A percentile compares a stretch with the other conserved stretches of the same genome.
Evolutionary conservation across 805 yeast genomes (phyloP).

Genomic region (Metschnikowia borealis): DNA sequence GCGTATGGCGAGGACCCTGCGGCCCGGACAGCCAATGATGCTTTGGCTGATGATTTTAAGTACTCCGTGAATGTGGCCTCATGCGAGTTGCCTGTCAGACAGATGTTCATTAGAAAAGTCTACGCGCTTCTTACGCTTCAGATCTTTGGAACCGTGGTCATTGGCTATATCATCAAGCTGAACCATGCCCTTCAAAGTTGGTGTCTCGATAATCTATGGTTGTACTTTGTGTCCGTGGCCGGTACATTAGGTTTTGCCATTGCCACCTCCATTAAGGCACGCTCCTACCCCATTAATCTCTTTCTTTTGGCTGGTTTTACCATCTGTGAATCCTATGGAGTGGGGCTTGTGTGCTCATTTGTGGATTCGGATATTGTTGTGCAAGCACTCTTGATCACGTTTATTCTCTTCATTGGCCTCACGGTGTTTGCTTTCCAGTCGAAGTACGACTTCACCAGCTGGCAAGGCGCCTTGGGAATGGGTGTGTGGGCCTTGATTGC

Average conservation of each 20-base stretch:
- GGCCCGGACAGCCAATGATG: conserved; percentile 14
- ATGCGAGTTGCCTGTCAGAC: conserved; percentile 72
- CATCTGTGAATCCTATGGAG: conserved; percentile 63
- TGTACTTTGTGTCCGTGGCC: conserved; percentile 50
- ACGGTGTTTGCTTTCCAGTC: conserved; percentile 74
- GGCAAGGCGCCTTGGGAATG: conserved; percentile 55
- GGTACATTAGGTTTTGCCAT: conserved; percentile 64
- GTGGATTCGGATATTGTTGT: conserved; percentile 61
- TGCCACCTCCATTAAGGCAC: conserved; percentile 59
- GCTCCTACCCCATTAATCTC: conserved; percentile 66
- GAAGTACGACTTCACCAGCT: conserved; percentile 66
- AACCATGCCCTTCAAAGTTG: conserved; percentile 46
- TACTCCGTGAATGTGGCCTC: conserved; percentile 72
- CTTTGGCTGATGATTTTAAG: conserved; percentile 64
- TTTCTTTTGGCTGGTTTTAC: conserved; percentile 64
- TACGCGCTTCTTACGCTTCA: conserved; percentile 68
- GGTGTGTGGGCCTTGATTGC: conserved; percentile 68
- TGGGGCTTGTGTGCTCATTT: conserved; percentile 63
- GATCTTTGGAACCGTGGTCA: conserved; percentile 54
- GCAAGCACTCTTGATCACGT: conserved; percentile 68
- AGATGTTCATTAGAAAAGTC: conserved; percentile 73
- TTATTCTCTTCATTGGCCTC: conserved; percentile 69
- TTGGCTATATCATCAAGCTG: conserved; percentile 49
- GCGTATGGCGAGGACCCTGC: conserved; percentile 16
- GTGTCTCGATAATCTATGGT: conserved; percentile 56